Conservation (phyloP, 371 early-diverging fungal species). For the Mortierella sp. region DNA sequence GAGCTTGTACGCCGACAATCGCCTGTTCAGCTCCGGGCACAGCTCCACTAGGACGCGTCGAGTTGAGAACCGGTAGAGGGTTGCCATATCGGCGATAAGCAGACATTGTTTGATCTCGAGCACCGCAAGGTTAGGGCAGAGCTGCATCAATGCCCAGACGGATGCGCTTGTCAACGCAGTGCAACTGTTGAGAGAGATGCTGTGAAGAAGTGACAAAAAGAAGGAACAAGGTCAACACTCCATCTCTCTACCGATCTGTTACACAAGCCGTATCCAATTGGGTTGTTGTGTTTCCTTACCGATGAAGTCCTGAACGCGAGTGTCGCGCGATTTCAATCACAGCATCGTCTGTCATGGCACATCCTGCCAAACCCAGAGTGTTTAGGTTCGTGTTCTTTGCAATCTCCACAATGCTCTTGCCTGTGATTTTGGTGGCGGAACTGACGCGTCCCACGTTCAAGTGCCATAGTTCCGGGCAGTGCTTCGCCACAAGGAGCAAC, state of each 20-base stretch:
- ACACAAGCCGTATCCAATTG: too few relatives aligned
- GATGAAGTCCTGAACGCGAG: slow-evolving; percentile 58
- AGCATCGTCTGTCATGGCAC: slow-evolving; percentile 66
- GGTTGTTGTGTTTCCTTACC: slow-evolving; percentile 22
- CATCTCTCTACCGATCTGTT: too few relatives aligned
- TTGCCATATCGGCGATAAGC: slow-evolving; percentile 47
- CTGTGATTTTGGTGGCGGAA: slow-evolving; percentile 63
- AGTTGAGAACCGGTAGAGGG: slow-evolving; percentile 40
- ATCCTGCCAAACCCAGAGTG: slow-evolving; percentile 68
- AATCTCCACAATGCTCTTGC: slow-evolving; percentile 60
- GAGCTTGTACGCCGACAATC: slow-evolving; percentile 42
- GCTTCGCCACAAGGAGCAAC: slow-evolving; percentile 56
- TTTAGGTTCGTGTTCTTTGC: slow-evolving; percentile 62
- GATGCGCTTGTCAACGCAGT: slow-evolving; percentile 63
- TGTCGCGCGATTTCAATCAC: slow-evolving; percentile 62
- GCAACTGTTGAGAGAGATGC: slow-evolving; percentile 69
- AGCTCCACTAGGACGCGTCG: slow-evolving; percentile 46
- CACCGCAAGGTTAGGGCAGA: slow-evolving; percentile 64
- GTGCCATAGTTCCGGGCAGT: slow-evolving; percentile 61
- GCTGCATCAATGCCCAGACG: slow-evolving; percentile 56
- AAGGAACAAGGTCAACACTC: neutral
- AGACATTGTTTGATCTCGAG: slow-evolving; percentile 72
- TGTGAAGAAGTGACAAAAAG: neutral
- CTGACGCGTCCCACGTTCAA: slow-evolving; percentile 68
- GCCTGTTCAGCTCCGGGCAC: slow-evolving; percentile 44